Evolutionary conservation across 257 asterid species (phyloP), one percentile per base, ranked within the genome.

Genomic region (Scutellaria minor): DNA sequence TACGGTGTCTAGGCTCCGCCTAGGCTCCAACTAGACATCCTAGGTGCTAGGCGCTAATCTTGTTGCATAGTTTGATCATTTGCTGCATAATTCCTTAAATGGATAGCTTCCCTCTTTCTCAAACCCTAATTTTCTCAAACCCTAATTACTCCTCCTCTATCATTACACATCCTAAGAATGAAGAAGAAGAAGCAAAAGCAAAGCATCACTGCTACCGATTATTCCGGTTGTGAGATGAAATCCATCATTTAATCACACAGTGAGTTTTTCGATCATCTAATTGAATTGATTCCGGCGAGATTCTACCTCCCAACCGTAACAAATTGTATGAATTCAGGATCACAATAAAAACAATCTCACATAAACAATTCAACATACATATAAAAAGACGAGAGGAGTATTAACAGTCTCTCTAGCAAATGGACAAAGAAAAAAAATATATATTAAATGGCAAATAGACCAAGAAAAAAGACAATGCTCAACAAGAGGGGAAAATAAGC

Each of bases 271-370:
- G 94, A 89, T 70, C 87, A 77, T 46, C 73, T 94, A 35, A 51
- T 91, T 4, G 88, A 89, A 53, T 77, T 89, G 18, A 85, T 94
- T 31, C 98, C 98, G n/a, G 77, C 95, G 35, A 81, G 77, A 75
- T 91, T 91, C 86, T 91, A 89, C 82, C 86, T 87, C 6, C 54
- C 95, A n/a, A 76, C 74, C 76, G 95, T n/a, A n/a, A n/a, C 69
- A 35, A 71, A 35, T 44, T 31, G 27, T 60, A 40, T 6, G 63
- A 37, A 60, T 9, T 48, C 27, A 20, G 40, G 66, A 55, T 53
- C 67, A 42, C 39, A 63, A 0, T 31, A 12, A 9, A 59, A 46
- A 65, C 35, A 24, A 64, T 12, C 46, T 46, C 22, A 20, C 13
- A 22, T 5, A 55, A 66, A 74, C 14, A 51, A 47, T 47, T 47